A percentile compares a stretch with the other conserved stretches of the same genome.
These are phyloP conservation scores for Ganoderma meredithae DNA, from an alignment of 1,284 basidiomycete species.

Conservation along the genomic window DNA sequence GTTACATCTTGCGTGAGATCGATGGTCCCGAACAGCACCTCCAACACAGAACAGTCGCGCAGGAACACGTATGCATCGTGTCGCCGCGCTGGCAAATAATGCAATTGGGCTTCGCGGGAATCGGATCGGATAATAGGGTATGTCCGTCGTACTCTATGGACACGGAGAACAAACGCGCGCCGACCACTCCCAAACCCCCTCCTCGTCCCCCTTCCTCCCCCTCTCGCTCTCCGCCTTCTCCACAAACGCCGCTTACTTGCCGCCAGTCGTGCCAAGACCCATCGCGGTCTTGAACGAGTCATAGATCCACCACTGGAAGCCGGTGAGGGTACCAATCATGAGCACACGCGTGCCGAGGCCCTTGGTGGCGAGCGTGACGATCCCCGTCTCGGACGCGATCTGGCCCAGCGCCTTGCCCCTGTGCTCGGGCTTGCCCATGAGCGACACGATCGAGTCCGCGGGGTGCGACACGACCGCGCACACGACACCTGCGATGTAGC, in stretches of 20 bases:
- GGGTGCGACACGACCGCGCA: slow-evolving; percentile 87
- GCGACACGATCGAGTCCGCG: slow-evolving; percentile 81
- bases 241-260: slow-evolving; percentile 60
- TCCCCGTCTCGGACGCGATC: slow-evolving; percentile 75
- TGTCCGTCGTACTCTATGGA: slow-evolving; percentile 28
- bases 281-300: slow-evolving; percentile 81
- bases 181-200: slow-evolving; percentile 4
- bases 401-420: slow-evolving; percentile 75
- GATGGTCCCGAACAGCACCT: no score
- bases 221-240: background rate
- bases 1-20: no score
- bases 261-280: slow-evolving; percentile 86
- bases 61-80: background rate
- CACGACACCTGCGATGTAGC: slow-evolving; percentile 84
- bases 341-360: slow-evolving; percentile 82
- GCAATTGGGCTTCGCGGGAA: background rate
- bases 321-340: slow-evolving; percentile 84
- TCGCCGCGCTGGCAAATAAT: background rate
- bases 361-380: slow-evolving; percentile 71
- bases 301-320: slow-evolving; percentile 93
- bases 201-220: background rate
- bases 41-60: no score
- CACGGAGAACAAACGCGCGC: slow-evolving; percentile 14
- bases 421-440: slow-evolving; percentile 79
- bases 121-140: background rate